phyloP scores from a whole-genome alignment of 495 filamentous ascomycete genomes.

The Halenospora varia region DNA sequence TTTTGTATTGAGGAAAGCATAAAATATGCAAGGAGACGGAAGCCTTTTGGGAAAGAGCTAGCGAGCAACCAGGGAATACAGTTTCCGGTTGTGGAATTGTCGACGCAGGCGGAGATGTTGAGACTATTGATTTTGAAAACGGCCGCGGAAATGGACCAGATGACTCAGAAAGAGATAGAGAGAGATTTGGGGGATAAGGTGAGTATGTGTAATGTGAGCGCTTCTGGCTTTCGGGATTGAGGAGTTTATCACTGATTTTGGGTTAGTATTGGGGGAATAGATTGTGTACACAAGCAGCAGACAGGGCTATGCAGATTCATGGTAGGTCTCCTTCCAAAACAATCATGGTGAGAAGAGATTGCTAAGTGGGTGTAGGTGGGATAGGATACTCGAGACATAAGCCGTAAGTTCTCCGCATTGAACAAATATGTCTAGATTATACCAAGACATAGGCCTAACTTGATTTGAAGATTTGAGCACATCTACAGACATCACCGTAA shows the following conservation, averaged over 20 bases:
- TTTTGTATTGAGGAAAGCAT: constrained; percentile 53
- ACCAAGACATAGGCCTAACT: too few relatives aligned
- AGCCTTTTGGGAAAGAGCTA: constrained; percentile 51
- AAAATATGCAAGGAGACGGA: constrained; percentile 44
- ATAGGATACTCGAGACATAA: constrained; percentile 22
- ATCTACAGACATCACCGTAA: constrained; percentile 47
- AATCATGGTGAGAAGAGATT: too few relatives aligned
- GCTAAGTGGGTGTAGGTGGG: too few relatives aligned
- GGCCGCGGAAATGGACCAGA: constrained; percentile 53
- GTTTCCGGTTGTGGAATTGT: constrained; percentile 56
- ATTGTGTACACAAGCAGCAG: constrained; percentile 53
- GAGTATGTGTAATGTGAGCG: constrained; percentile 50
- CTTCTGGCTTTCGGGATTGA: neutral
- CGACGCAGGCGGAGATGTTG: constrained; percentile 57
- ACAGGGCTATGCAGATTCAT: constrained; percentile 50
- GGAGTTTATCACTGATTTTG: too few relatives aligned
- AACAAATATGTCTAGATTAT: too few relatives aligned
- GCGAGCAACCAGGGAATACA: constrained; percentile 56
- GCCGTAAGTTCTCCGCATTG: constrained; percentile 4
- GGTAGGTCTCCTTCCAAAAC: too few relatives aligned
- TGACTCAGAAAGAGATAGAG: constrained; percentile 48
- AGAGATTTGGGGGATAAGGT: constrained; percentile 50
- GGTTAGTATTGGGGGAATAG: constrained; percentile 52
- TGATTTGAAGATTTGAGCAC: constrained; percentile 47
- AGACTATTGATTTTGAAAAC: constrained; percentile 55